Percentiles rank a stretch among this genome's conserved stretches.
These are phyloP conservation scores for Claviceps capensis DNA, from an alignment of 2,329 filamentous ascomycete genomes.

Conservation along the genomic window DNA sequence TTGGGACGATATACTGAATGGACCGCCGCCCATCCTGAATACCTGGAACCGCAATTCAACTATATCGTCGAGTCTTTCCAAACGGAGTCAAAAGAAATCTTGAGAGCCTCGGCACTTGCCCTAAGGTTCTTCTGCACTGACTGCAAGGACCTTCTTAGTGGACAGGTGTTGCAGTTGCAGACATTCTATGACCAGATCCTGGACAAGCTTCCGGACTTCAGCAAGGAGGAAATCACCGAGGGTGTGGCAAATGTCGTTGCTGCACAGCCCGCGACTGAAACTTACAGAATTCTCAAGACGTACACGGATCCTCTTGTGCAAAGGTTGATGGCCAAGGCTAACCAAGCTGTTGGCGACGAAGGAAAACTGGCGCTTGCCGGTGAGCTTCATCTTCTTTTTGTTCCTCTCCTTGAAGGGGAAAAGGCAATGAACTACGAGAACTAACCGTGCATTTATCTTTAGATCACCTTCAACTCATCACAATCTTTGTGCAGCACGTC, in stretches of 20 bases:
- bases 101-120: slow-evolving; percentile 80
- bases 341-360: slow-evolving; percentile 69
- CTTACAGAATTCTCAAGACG: slow-evolving; percentile 75
- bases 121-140: slow-evolving; percentile 97
- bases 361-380: slow-evolving; percentile 76
- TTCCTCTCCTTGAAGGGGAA: not conserved
- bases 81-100: slow-evolving; percentile 76
- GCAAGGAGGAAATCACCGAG: slow-evolving; percentile 93
- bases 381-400: slow-evolving; percentile 23
- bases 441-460: not conserved
- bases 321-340: slow-evolving; percentile 74
- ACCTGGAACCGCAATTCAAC: slow-evolving; percentile 80
- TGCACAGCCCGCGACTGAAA: slow-evolving; percentile 65
- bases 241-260: slow-evolving; percentile 87
- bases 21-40: slow-evolving; percentile 89
- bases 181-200: slow-evolving; percentile 84
- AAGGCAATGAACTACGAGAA: not conserved
- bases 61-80: slow-evolving; percentile 92
- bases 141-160: slow-evolving; percentile 74
- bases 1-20: slow-evolving; percentile 94
- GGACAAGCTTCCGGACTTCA: slow-evolving; percentile 69
- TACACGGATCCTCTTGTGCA: slow-evolving; percentile 87
- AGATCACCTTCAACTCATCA: slow-evolving; percentile 87
- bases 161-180: slow-evolving; percentile 75
- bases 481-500: slow-evolving; percentile 69